Evolutionary conservation across 495 filamentous ascomycete genomes (phyloP).

Genomic region (Cercophora samala): DNA sequence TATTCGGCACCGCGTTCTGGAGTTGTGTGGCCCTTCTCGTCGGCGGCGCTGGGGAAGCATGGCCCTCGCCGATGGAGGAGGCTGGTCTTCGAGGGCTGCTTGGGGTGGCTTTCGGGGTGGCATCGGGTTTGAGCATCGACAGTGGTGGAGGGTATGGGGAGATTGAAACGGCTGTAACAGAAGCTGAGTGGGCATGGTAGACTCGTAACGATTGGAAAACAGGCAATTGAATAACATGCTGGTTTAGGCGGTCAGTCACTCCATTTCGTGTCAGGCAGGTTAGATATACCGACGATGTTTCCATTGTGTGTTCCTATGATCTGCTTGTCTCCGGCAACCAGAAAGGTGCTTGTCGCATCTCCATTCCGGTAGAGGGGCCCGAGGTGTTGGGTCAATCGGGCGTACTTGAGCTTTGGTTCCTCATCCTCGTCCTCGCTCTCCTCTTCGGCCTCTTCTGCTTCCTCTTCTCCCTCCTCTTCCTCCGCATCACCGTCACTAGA

Average conservation of each 20-base stretch:
- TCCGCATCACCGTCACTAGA: slow-evolving; percentile 10
- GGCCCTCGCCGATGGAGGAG: slow-evolving; percentile 46
- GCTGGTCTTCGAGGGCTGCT: slow-evolving; percentile 37
- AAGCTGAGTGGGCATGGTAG: slow-evolving; percentile 89
- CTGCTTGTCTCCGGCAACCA: slow-evolving; percentile 90
- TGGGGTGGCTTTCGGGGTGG: slow-evolving; percentile 44
- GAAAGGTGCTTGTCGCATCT: slow-evolving; percentile 85
- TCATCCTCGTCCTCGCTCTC: slow-evolving; percentile 79
- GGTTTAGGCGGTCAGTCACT: slow-evolving; percentile 21
- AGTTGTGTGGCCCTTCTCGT: slow-evolving; percentile 47
- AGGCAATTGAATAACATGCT: slow-evolving; percentile 86
- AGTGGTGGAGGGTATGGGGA: slow-evolving; percentile 84
- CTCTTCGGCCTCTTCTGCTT: slow-evolving; percentile 38
- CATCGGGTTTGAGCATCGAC: slow-evolving; percentile 54
- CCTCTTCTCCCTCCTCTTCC: slow-evolving; percentile 17
- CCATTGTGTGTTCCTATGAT: slow-evolving; percentile 95
- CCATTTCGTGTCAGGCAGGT: slow-evolving; percentile 8
- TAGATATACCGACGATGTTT: slow-evolving; percentile 68
- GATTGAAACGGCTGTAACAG: slow-evolving; percentile 81
- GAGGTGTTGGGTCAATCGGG: slow-evolving; percentile 74
- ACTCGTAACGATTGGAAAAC: slow-evolving; percentile 71
- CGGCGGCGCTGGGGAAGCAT: slow-evolving; percentile 51
- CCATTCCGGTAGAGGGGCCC: slow-evolving; percentile 84
- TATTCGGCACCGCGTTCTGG: slow-evolving; percentile 53
- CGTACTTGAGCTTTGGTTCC: slow-evolving; percentile 94